These are phyloP conservation scores for Amanita rubescens DNA, from an alignment of 768 basidiomycete genomes.

Conservation along the genomic window DNA sequence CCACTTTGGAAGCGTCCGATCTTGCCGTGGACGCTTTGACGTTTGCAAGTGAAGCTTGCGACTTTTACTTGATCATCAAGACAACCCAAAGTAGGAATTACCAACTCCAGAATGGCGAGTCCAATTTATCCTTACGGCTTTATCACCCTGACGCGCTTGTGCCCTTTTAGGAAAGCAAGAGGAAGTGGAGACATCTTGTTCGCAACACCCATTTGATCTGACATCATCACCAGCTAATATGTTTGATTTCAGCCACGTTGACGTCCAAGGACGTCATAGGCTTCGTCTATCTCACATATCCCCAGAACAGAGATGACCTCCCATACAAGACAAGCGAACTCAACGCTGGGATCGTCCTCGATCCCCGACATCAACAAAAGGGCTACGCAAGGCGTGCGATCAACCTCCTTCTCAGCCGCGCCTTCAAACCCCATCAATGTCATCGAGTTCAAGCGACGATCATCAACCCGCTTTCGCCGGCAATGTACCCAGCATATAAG, in stretches of 20 bases:
- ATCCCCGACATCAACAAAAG: slow-evolving; percentile 24
- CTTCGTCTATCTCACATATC: slow-evolving; percentile 33
- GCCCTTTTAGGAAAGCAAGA: not conserved
- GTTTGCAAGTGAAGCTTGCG: slow-evolving; percentile 29
- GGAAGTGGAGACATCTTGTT: not conserved
- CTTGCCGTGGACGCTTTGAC: slow-evolving; percentile 32
- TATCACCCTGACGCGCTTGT: not conserved
- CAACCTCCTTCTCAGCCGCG: slow-evolving; percentile 34
- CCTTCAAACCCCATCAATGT: slow-evolving; percentile 36
- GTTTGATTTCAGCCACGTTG: not conserved
- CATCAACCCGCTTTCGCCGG: slow-evolving; percentile 43
- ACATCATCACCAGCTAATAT: not conserved
- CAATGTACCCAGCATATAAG: slow-evolving; percentile 15
- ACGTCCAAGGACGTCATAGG: slow-evolving; percentile 23
- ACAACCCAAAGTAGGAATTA: not conserved
- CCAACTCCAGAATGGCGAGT: not conserved
- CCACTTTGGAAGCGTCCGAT: slow-evolving; percentile 32
- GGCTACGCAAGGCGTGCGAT: slow-evolving; percentile 44
- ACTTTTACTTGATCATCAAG: slow-evolving; percentile 33
- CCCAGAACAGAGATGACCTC: slow-evolving; percentile 21
- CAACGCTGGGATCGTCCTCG: slow-evolving; percentile 49
- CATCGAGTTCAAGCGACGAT: slow-evolving; percentile 51
- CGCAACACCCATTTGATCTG: not conserved
- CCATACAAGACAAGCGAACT: slow-evolving; percentile 35
- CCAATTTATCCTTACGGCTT: not conserved